Evolutionary conservation across 2,329 filamentous ascomycete species (phyloP), one percentile per base, ranked within the genome.

Genomic region (Aspergillus sp.): DNA sequence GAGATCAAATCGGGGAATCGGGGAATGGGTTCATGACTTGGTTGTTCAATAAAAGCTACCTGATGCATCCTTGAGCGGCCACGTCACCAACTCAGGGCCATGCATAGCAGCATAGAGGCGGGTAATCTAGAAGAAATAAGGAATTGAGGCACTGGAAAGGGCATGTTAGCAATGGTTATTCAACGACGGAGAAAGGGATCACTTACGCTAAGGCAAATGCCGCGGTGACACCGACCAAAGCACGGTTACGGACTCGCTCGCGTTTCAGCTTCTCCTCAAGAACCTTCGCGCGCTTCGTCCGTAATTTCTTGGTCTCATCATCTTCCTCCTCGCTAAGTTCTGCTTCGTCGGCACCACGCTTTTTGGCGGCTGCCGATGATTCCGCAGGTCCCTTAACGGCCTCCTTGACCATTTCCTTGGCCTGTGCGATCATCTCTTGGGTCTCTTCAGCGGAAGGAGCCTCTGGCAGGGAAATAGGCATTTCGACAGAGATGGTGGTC

Each of bases 141-240:
- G 78, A 65, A 80, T 78, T 13, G 76, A 74, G 41, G 77, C 77
- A 48, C 78, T 80, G 56, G 20, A 46, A 4, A 45, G 5, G 17
- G 24, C 8, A 39, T 11, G 64, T 73, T 64, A 70, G 66, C 57
- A 39, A 51, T 11, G 30, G 46, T 13, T 24, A 12, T 24, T 24
- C n/a, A 48, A 19, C 22, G 17, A n/a, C 15, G 22, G n/a, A 17
- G 44, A 48, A 50, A 44, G 15, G 13, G 52, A 45, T 30, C 55
- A 89, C 92, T 80, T 85, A 98, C 95, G 93, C 93, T 74, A 97
- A 84, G 57, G 90, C 91, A 73, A 97, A 83, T 47, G 91, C 95
- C 57, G 91, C 91, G 61, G 88, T 90, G 53, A 98, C 85, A 58
- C 95, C 93, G 62, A 96, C 83, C 60, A 96, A 80, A 47, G 95